phyloP scores from a whole-genome alignment of 2,329 filamentous ascomycete genomes.

The Hymenoscyphus albidus region DNA sequence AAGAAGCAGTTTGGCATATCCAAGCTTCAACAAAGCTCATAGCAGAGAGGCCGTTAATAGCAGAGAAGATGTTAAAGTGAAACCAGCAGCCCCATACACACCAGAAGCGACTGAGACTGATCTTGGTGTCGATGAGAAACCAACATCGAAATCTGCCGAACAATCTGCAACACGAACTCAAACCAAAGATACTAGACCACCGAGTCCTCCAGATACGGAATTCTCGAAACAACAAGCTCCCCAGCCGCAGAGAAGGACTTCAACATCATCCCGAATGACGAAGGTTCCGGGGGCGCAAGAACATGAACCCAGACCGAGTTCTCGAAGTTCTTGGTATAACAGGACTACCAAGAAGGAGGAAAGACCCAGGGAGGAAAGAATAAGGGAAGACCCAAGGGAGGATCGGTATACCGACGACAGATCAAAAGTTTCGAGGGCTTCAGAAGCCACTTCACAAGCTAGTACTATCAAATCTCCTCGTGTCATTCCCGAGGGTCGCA shows the following conservation, averaged over 20 bases:
- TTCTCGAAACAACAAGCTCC: constrained; percentile 40
- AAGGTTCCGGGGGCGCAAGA: constrained; percentile 39
- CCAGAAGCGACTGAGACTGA: constrained; percentile 75
- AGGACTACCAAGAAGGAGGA: constrained; percentile 19
- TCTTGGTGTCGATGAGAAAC: constrained; percentile 49
- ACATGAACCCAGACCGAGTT: constrained; percentile 40
- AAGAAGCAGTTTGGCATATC: constrained; percentile 59
- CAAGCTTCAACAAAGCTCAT: constrained; percentile 82
- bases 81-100: constrained; percentile 46
- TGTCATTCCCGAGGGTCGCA: constrained; percentile 34
- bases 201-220: constrained; percentile 62
- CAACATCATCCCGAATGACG: constrained; percentile 33
- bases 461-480: constrained; percentile 47
- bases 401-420: constrained; percentile 40
- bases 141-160: constrained; percentile 47
- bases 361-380: background rate
- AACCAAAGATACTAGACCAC: constrained; percentile 49
- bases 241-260: constrained; percentile 31
- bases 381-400: constrained; percentile 1
- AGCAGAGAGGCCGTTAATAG: constrained; percentile 80
- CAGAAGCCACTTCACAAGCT: constrained; percentile 40
- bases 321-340: constrained; percentile 43
- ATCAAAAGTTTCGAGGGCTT: constrained; percentile 53
- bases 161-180: constrained; percentile 37
- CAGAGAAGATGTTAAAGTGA: constrained; percentile 30